These are phyloP conservation scores for Solanum hybrid DNA, from an alignment of 305 asterid genomes.

Conservation along the genomic window DNA sequence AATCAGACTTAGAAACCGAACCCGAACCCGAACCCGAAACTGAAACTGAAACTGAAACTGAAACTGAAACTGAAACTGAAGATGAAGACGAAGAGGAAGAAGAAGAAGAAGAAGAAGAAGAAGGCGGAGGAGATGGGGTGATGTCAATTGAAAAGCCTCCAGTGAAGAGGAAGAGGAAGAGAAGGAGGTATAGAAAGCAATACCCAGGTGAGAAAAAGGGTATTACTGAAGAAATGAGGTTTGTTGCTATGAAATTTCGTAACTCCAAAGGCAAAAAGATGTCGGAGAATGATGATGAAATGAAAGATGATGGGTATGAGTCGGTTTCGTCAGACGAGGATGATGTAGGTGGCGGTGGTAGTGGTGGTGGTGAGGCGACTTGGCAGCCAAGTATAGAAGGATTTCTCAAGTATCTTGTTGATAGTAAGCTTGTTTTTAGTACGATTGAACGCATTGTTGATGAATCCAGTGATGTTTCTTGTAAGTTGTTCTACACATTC, in stretches of 20 bases:
- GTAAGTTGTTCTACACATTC: conserved; percentile 28
- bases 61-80: too few relatives aligned
- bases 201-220: conserved; percentile 82
- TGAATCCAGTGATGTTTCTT: conserved; percentile 81
- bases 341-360: not conserved
- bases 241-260: conserved; percentile 78
- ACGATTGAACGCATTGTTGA: conserved; percentile 86
- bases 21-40: not conserved
- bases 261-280: conserved; percentile 10
- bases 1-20: conserved; percentile 16
- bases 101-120: conserved; percentile 15
- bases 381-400: conserved; percentile 85
- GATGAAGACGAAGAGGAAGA: conserved; percentile 9
- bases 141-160: conserved; percentile 14
- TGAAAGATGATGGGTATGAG: conserved; percentile 11
- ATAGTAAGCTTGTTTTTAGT: conserved; percentile 57
- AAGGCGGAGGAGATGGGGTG: conserved; percentile 6
- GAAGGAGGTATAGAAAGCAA: conserved; percentile 63
- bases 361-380: conserved; percentile 18
- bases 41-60: conserved; percentile 13
- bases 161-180: conserved; percentile 19
- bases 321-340: conserved; percentile 12
- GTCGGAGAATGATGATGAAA: conserved; percentile 3
- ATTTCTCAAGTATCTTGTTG: conserved; percentile 73
- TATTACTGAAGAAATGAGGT: conserved; percentile 88